These are phyloP conservation scores for Ogataea paraovalis DNA, from an alignment of 805 yeast genomes.

Conservation along the genomic window DNA sequence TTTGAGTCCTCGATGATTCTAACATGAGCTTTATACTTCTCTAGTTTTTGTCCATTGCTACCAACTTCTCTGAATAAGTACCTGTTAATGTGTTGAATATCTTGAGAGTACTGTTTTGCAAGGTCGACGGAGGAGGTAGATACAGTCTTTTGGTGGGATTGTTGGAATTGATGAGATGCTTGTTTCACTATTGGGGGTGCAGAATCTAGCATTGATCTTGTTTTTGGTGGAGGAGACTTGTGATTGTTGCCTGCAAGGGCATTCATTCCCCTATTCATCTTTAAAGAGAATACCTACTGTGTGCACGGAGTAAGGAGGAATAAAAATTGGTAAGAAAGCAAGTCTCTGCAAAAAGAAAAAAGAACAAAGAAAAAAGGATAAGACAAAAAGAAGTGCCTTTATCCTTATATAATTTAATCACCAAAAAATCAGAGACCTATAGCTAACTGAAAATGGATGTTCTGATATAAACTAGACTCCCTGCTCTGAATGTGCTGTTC, in stretches of 20 bases:
- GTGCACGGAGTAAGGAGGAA: no score
- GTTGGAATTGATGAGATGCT: neutral
- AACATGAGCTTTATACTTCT: slow-evolving; percentile 72
- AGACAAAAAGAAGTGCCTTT: no score
- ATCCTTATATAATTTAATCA: no score
- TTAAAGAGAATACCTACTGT: no score
- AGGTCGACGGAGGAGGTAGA: slow-evolving; percentile 32
- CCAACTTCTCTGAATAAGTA: slow-evolving; percentile 48
- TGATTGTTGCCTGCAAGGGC: neutral
- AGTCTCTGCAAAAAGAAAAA: no score
- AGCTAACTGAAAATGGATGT: no score
- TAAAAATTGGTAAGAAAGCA: no score
- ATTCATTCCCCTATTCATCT: neutral
- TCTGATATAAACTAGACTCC: no score
- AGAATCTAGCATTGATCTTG: neutral
- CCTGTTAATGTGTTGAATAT: slow-evolving; percentile 43
- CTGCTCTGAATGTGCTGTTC: no score
- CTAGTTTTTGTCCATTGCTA: slow-evolving; percentile 39
- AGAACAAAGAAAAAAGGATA: no score
- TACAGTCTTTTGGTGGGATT: slow-evolving; percentile 10
- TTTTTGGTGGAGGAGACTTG: neutral
- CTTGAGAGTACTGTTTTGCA: slow-evolving; percentile 57
- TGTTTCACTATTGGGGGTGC: neutral
- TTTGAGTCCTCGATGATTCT: slow-evolving; percentile 70
- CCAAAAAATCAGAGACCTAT: no score